Evolutionary conservation across 2,329 filamentous ascomycete genomes (phyloP), one percentile per base, ranked within the genome.

Genomic region (Nemania sp.): DNA sequence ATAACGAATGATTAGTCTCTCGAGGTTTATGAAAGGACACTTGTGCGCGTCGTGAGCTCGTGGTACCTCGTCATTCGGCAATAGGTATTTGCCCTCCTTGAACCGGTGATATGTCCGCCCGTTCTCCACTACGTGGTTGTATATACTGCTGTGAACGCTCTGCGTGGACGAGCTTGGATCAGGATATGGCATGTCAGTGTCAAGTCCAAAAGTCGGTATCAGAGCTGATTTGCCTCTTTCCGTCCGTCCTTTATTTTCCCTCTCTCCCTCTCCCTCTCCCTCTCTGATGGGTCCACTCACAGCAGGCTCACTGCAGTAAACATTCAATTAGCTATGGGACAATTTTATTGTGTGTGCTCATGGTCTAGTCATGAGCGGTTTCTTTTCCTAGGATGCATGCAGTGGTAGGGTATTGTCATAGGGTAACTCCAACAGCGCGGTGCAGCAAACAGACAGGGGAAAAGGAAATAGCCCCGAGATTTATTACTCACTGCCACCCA

Each of bases 71-170:
- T 71, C 69, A 40, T 71, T 71, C 7, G 69, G 69, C 29, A 71
- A 60, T 17, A 68, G 59, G 42, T 70, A 71, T 58, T 71, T 69
- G 10, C 68, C 68, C 48, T 67, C 67, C 37, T 69, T 69, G 50
- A 67, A 69, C 11, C 66, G 61, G 52, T 70, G 68, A 45, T 69
- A 70, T 7, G 67, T 70, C 29, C 67, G 57, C 35, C 68, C 68
- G 29, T 70, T 70, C 45, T 70, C 68, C 7, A 62, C 50, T 13
- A 68, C 54, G 20, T 67, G 63, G 55, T 68, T 55, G 59, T 68
- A 68, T 52, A 68, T 66, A 51, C 64, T 68, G 29, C 60, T 63
- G 9, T 50, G 56, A 21, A 68, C 15, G 40, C 67, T 68, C 55
- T 62, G 59, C 2, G 68, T 69, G 9, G 67, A 68, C 17, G 67